Percentiles rank a stretch among this genome's conserved stretches.
Conservation (phyloP, 768 basidiomycete genomes). For the Boletellus emodensis region DNA sequence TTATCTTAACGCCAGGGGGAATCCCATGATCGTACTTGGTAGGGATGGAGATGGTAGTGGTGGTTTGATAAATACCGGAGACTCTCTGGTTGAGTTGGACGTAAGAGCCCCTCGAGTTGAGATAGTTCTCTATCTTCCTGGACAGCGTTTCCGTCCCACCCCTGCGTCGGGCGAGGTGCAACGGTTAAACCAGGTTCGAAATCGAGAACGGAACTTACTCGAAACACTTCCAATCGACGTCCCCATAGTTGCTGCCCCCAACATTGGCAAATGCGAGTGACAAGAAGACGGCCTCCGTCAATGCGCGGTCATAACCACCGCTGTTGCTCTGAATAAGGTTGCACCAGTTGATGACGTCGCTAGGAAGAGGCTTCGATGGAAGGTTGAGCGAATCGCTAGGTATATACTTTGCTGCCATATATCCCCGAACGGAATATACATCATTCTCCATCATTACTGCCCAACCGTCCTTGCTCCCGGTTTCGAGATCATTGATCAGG, state of each 20-base stretch:
- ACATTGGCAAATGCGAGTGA: conserved; percentile 23
- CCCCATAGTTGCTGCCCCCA: not conserved
- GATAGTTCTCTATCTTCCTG: conserved; percentile 21
- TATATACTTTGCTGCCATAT: not conserved
- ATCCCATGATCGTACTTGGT: too few relatives aligned
- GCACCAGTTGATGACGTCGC: conserved; percentile 28
- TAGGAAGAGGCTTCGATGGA: conserved; percentile 17
- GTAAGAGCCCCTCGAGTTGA: not conserved
- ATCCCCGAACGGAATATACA: conserved; percentile 26
- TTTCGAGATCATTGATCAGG: conserved; percentile 21
- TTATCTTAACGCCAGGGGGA: too few relatives aligned
- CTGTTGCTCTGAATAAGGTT: conserved; percentile 31
- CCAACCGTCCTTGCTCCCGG: conserved; percentile 19
- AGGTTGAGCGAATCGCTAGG: conserved; percentile 18
- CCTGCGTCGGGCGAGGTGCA: conserved; percentile 1
- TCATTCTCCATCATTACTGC: conserved; percentile 26
- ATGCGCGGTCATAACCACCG: conserved; percentile 32
- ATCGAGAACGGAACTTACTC: conserved; percentile 18
- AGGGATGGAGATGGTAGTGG: not conserved
- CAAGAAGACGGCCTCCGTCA: conserved; percentile 35
- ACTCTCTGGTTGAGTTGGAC: conserved; percentile 18
- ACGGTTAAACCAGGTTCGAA: not conserved
- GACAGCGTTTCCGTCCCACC: conserved; percentile 25
- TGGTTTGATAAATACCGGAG: conserved; percentile 12
- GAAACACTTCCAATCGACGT: conserved; percentile 29